These are phyloP conservation scores for Metschnikowia baotianmanensis DNA, from an alignment of 805 yeast species.

Conservation along the genomic window DNA sequence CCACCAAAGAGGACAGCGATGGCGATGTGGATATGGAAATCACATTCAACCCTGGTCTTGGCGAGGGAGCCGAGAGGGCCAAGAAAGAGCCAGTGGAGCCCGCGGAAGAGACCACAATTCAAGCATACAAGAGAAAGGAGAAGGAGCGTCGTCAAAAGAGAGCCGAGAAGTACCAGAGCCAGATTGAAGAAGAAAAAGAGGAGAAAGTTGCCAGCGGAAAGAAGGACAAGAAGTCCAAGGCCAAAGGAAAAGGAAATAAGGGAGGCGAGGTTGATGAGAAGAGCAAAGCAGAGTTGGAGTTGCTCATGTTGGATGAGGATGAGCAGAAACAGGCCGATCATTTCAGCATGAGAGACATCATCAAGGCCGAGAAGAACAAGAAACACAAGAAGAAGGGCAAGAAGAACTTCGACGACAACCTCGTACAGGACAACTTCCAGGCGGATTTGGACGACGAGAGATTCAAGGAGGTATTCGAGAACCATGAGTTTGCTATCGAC, in stretches of 20 bases:
- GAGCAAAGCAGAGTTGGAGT: slow-evolving; percentile 64
- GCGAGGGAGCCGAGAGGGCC: slow-evolving; percentile 25
- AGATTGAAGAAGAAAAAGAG: slow-evolving; percentile 53
- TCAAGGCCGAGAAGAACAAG: slow-evolving; percentile 70
- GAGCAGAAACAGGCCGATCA: slow-evolving; percentile 49
- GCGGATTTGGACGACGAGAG: slow-evolving; percentile 81
- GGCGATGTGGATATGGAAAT: slow-evolving; percentile 89
- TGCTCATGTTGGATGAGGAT: slow-evolving; percentile 64
- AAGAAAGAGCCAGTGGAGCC: slow-evolving; percentile 37
- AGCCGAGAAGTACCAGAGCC: slow-evolving; percentile 68
- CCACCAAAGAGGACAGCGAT: slow-evolving; percentile 41
- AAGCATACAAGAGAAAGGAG: slow-evolving; percentile 79
- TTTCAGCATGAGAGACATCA: slow-evolving; percentile 74
- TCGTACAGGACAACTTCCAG: slow-evolving; percentile 49
- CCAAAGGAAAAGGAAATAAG: slow-evolving; percentile 13
- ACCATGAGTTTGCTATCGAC: slow-evolving; percentile 90
- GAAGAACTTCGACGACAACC: slow-evolving; percentile 51
- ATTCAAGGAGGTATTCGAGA: slow-evolving; percentile 78
- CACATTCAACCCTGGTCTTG: slow-evolving; percentile 87
- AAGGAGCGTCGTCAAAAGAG: slow-evolving; percentile 89
- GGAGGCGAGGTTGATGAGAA: slow-evolving; percentile 19
- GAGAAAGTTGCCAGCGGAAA: slow-evolving; percentile 23
- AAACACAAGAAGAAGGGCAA: slow-evolving; percentile 43
- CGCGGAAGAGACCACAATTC: slow-evolving; percentile 70
- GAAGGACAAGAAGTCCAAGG: slow-evolving; percentile 27